Percentiles rank a stretch among this genome's conserved stretches.
phyloP scores from a whole-genome alignment of 768 basidiomycete species.

The Lactarius sp. region DNA sequence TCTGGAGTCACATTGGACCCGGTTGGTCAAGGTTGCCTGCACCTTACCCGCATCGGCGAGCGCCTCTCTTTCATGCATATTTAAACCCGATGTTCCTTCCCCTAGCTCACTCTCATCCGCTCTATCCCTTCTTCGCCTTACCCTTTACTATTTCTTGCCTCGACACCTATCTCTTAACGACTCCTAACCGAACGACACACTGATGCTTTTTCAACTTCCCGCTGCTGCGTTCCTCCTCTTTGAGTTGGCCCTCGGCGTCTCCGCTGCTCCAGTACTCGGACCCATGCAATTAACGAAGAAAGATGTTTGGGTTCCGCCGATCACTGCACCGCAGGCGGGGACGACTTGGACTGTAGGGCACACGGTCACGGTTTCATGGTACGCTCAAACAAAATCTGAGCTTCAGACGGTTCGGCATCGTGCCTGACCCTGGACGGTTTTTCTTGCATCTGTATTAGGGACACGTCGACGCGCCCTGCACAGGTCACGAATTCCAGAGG shows the following conservation, averaged over 20 bases:
- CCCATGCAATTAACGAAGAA: neutral
- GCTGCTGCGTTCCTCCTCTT: conserved; percentile 1
- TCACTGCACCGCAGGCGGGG: conserved; percentile 42
- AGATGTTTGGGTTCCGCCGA: conserved; percentile 46
- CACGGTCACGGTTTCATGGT: conserved; percentile 51
- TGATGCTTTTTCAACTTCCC: neutral
- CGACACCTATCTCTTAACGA: neutral
- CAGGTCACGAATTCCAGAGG: conserved; percentile 42
- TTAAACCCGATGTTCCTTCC: neutral
- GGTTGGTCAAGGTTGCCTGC: too few species aligned
- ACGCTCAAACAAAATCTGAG: conserved; percentile 17
- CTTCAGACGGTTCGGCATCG: neutral
- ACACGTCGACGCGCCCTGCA: conserved; percentile 35
- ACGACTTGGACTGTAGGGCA: conserved; percentile 50
- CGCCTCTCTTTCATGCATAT: neutral
- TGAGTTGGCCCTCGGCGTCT: neutral
- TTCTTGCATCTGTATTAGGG: conserved; percentile 35
- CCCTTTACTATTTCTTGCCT: neutral
- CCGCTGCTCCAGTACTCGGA: neutral
- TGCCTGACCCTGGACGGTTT: neutral
- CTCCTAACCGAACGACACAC: too few species aligned
- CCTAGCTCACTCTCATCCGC: neutral
- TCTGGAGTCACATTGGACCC: too few species aligned
- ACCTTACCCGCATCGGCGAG: neutral
- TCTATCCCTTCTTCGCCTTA: neutral